These are phyloP conservation scores for Papiliotrema nemorosa DNA, from an alignment of 1,284 basidiomycete genomes.

Conservation along the genomic window DNA sequence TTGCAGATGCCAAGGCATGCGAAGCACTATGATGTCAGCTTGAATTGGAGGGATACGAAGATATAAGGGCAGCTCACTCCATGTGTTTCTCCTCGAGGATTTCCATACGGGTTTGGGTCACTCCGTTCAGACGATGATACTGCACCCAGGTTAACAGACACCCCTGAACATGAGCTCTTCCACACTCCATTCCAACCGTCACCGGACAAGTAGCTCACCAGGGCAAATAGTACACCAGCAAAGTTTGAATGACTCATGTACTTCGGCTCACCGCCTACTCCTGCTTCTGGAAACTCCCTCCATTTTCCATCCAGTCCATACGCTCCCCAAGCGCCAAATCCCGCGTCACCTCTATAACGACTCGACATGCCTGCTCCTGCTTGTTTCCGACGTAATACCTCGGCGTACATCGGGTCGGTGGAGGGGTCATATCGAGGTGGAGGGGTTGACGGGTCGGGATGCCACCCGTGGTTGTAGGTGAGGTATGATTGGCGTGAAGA, in stretches of 20 bases:
- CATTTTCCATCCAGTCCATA: conserved; percentile 25
- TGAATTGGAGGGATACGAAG: background rate
- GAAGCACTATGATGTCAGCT: conserved; percentile 36
- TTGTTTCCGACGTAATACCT: conserved; percentile 24
- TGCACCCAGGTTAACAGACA: conserved; percentile 25
- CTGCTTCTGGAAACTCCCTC: conserved; percentile 1
- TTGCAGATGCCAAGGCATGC: conserved; percentile 41
- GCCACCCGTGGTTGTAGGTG: conserved; percentile 45
- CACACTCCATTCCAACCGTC: background rate
- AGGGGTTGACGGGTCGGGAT: conserved; percentile 3
- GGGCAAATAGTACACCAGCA: background rate
- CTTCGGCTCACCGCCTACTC: conserved; percentile 1
- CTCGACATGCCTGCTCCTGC: conserved; percentile 25
- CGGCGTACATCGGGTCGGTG: conserved; percentile 24
- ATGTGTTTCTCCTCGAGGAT: conserved; percentile 33
- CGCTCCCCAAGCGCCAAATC: conserved; percentile 27
- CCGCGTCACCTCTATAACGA: conserved; percentile 31
- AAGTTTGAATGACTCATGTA: conserved; percentile 1
- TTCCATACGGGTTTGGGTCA: conserved; percentile 24
- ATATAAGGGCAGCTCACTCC: conserved; percentile 32
- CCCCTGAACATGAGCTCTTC: conserved; percentile 15
- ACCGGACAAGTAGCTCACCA: background rate
- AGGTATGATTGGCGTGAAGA: conserved; percentile 33
- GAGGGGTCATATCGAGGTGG: conserved; percentile 1
- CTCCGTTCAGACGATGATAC: conserved; percentile 25